These are phyloP conservation scores for Aureobasidium sp. DNA, from an alignment of 2,329 filamentous ascomycete species.

Conservation along the genomic window DNA sequence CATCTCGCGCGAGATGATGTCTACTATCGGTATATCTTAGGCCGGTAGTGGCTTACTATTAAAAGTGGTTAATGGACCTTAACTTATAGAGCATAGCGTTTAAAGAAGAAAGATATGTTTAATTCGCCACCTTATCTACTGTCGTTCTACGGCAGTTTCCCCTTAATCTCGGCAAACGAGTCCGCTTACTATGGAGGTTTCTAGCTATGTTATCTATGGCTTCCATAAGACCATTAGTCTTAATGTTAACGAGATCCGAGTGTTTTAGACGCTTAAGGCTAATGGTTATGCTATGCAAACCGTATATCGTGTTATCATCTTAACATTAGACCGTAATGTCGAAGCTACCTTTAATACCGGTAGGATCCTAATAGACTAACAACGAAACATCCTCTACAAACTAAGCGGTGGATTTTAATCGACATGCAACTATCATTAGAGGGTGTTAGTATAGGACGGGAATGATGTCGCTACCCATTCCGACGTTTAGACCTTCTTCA, in stretches of 20 bases:
- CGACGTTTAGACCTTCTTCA: slow-evolving; percentile 30
- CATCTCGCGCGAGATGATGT: background rate
- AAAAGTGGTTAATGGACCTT: background rate
- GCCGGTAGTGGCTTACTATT: background rate
- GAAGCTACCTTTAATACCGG: slow-evolving; percentile 19
- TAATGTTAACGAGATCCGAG: slow-evolving; percentile 30
- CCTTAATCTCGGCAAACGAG: background rate
- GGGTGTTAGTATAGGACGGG: slow-evolving; percentile 30
- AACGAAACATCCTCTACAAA: slow-evolving; percentile 25
- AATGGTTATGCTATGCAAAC: slow-evolving; percentile 26
- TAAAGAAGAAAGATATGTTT: background rate
- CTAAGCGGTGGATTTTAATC: slow-evolving; percentile 29
- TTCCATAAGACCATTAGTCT: slow-evolving; percentile 33
- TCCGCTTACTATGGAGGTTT: slow-evolving; percentile 17
- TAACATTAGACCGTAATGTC: background rate
- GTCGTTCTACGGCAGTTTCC: background rate
- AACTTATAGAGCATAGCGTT: background rate
- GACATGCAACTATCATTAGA: slow-evolving; percentile 30
- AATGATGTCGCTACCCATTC: slow-evolving; percentile 22
- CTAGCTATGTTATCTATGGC: slow-evolving; percentile 31
- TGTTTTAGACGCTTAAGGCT: slow-evolving; percentile 29
- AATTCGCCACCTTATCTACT: background rate
- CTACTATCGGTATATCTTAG: background rate
- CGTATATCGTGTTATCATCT: slow-evolving; percentile 24
- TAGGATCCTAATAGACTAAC: slow-evolving; percentile 17